phyloP scores from a whole-genome alignment of 169 alveolate species.

The Cryptosporidium viatorum region DNA sequence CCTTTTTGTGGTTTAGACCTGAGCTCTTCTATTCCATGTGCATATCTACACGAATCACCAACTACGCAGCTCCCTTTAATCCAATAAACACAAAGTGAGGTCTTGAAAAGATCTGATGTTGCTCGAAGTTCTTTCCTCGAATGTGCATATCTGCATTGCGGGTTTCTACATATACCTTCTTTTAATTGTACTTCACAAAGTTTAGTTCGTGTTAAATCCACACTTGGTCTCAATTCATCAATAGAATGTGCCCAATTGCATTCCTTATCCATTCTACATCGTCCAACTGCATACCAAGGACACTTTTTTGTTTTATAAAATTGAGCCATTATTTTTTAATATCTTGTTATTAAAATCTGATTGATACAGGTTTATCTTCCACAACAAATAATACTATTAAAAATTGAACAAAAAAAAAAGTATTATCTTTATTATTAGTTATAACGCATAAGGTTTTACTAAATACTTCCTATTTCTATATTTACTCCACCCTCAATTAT shows the following conservation, averaged over 20 bases:
- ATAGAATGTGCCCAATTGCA: constrained; percentile 75
- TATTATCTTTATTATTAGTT: constrained; percentile 6
- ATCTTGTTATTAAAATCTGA: background rate
- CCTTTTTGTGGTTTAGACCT: constrained; percentile 74
- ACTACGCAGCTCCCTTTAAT: constrained; percentile 77
- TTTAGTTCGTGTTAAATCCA: constrained; percentile 67
- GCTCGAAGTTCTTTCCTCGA: constrained; percentile 77
- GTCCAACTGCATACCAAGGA: constrained; percentile 76
- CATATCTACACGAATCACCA: constrained; percentile 77
- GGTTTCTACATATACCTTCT: constrained; percentile 62
- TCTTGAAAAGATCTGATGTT: constrained; percentile 77
- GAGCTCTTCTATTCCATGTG: constrained; percentile 79
- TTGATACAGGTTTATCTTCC: background rate
- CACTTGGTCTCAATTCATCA: constrained; percentile 74
- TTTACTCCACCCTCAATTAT: background rate
- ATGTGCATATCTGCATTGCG: constrained; percentile 79
- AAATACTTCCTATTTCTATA: background rate
- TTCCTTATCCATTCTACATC: constrained; percentile 75
- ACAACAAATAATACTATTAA: constrained; percentile 25
- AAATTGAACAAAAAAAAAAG: constrained; percentile 18
- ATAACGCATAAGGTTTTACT: background rate
- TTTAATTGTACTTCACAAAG: constrained; percentile 55
- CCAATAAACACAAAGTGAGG: constrained; percentile 80
- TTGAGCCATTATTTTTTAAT: constrained; percentile 51
- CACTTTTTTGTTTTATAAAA: constrained; percentile 71